Conservation (phyloP, 2,329 filamentous ascomycete species). For the Boeremia exigua region DNA sequence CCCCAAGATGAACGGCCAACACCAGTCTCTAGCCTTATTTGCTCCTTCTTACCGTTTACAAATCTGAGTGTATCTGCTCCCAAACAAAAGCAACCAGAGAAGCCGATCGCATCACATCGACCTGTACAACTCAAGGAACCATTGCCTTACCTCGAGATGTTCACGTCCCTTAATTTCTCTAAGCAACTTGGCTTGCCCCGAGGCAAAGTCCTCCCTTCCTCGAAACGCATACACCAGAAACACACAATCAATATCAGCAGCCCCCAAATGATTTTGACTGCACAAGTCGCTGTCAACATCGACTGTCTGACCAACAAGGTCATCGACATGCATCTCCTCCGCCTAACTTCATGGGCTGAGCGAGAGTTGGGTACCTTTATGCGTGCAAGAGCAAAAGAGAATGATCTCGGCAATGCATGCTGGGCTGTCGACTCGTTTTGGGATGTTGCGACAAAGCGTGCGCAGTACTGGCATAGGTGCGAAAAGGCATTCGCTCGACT, state of each 20-base stretch:
- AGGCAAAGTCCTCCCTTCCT: slow-evolving; percentile 16
- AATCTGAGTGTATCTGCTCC: slow-evolving; percentile 33
- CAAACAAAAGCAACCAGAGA: slow-evolving; percentile 32
- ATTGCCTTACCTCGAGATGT: slow-evolving; percentile 72
- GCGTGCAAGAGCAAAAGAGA: slow-evolving; percentile 45
- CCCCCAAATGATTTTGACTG: slow-evolving; percentile 63
- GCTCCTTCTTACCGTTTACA: slow-evolving; percentile 51
- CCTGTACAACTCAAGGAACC: slow-evolving; percentile 68
- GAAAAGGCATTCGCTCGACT: slow-evolving; percentile 54
- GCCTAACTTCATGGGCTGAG: slow-evolving; percentile 64
- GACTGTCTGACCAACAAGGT: slow-evolving; percentile 54
- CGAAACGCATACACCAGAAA: slow-evolving; percentile 28
- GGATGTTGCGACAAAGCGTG: slow-evolving; percentile 65
- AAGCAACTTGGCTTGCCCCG: slow-evolving; percentile 54
- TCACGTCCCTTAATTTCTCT: slow-evolving; percentile 70
- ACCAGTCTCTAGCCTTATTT: slow-evolving; percentile 43
- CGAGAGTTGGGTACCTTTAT: slow-evolving; percentile 65
- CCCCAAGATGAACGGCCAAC: slow-evolving; percentile 27
- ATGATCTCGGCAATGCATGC: slow-evolving; percentile 65
- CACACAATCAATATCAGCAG: slow-evolving; percentile 62
- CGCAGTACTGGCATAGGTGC: slow-evolving; percentile 67
- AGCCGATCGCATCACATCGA: slow-evolving; percentile 66
- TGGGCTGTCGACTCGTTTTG: slow-evolving; percentile 76
- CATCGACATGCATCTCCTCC: slow-evolving; percentile 59
- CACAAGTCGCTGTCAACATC: slow-evolving; percentile 65